Base-by-base conservation (phyloP, 2,329 filamentous ascomycete genomes). In the Trichoderma endophyticum region DNA sequence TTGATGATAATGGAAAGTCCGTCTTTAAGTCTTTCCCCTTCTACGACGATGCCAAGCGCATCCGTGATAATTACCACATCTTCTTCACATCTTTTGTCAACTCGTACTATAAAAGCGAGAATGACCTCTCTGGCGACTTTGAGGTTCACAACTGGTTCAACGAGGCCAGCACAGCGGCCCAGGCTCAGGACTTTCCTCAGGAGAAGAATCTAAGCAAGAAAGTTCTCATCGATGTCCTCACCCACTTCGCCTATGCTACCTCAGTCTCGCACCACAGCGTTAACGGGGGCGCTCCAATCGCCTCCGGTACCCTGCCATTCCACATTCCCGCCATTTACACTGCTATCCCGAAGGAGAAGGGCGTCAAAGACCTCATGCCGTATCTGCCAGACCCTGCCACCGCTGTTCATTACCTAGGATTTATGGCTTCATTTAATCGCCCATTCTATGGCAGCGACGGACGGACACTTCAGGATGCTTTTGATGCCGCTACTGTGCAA, bases 91-190 rank as follows among this genome's bases (percentile, higher is more conserved):
- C 79, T 3, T 84, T 85, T 71, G 78, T 86, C n/a, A 75, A 82
- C 51, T 81, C 84, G 0, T 86, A 84, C 77, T 87, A 87, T 76
- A 4, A 71, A 2, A 75, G 74, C 32, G 77, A 82, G 61, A 63
- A 67, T 1, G 77, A 76, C 7, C 73, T 86, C 11, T 65, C 70
- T 1, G 66, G 71, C 4, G 85, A 87, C 73, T 26, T 60, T 0
- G 85, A 86, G 72, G 75, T 86, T 1, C 81, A 83, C 70, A 78
- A 78, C n/a, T 86, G 84, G 84, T 78, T 84, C 32, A 59, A 65
- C 2, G 84, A 86, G 77, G 82, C 81, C 28, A 80, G 77, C 63
- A 77, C 76, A 2, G 1, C 1, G 43, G 43, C 43, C 43, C 12
- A 21, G 43, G n/a, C 43, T 12, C 43, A 51, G n/a, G 43, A 51